Conservation (phyloP, 768 basidiomycete species). For the Neoboletus subvelutipes region DNA sequence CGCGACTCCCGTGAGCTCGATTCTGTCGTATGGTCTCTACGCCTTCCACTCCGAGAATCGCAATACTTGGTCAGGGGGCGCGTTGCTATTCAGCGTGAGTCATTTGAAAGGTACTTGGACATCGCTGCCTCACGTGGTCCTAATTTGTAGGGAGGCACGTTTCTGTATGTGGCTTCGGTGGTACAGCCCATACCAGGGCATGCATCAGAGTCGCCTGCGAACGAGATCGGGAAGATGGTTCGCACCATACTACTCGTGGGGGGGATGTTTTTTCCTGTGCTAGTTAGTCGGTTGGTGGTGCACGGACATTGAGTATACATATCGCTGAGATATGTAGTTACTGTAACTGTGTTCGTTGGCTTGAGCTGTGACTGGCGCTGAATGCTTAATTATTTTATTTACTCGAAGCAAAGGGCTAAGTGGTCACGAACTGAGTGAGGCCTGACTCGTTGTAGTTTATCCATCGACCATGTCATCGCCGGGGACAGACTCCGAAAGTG, state of each 20-base stretch:
- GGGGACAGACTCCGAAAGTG: constrained; percentile 31
- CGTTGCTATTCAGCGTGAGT: constrained; percentile 82
- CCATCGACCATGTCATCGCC: constrained; percentile 28
- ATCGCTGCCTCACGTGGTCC: constrained; percentile 1
- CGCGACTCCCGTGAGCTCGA: constrained; percentile 80
- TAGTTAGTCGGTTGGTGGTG: constrained; percentile 57
- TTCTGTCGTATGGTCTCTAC: constrained; percentile 72
- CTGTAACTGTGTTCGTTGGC: neutral
- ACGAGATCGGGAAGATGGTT: constrained; percentile 43
- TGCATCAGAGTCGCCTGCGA: constrained; percentile 31
- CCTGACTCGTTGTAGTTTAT: constrained; percentile 5
- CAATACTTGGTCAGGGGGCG: constrained; percentile 64
- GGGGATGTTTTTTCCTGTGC: constrained; percentile 73
- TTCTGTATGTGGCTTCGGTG: constrained; percentile 91
- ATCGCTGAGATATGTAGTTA: neutral
- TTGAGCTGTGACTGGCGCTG: neutral
- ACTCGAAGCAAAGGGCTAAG: constrained; percentile 2
- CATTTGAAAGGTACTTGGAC: neutral
- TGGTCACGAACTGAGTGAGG: neutral
- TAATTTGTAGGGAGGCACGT: constrained; percentile 75
- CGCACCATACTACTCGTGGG: constrained; percentile 54
- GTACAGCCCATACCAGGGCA: constrained; percentile 71
- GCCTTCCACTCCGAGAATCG: constrained; percentile 42
- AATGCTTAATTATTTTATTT: neutral
- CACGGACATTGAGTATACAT: constrained; percentile 47